Conservation (phyloP, 1,284 basidiomycete species). For the Ustilago cynodontis region DNA sequence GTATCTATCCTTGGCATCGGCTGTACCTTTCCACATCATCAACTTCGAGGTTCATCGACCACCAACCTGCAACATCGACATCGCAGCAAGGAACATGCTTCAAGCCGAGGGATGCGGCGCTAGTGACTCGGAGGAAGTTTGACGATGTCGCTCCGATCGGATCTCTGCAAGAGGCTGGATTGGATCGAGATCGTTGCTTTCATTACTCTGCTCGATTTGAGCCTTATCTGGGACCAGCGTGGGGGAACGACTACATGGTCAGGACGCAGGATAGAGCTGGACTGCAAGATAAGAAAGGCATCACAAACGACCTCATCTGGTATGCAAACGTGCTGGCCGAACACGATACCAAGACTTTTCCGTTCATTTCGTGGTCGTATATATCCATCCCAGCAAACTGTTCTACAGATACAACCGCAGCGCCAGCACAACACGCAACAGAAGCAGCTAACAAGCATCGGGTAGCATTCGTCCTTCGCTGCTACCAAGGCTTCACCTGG, state of each 20-base stretch:
- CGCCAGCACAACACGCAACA: neutral
- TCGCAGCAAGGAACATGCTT: neutral
- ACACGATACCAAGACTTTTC: conserved; percentile 2
- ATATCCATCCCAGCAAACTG: neutral
- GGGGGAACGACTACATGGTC: conserved; percentile 28
- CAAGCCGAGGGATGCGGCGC: neutral
- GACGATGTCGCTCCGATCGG: conserved; percentile 7
- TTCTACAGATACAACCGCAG: neutral
- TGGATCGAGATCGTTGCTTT: conserved; percentile 6
- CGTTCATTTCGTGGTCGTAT: conserved; percentile 12
- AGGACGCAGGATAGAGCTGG: conserved; percentile 6
- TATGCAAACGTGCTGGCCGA: conserved; percentile 30
- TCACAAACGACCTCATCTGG: conserved; percentile 24
- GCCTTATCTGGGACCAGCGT: conserved; percentile 7
- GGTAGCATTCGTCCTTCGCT: conserved; percentile 23
- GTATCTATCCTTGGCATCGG: conserved; percentile 13
- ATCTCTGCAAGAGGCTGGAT: neutral
- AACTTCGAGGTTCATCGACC: neutral
- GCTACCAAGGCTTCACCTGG: conserved; percentile 24
- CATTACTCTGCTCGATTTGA: conserved; percentile 24
- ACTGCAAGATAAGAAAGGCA: neutral
- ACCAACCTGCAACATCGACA: neutral
- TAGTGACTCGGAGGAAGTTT: neutral
- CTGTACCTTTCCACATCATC: neutral
- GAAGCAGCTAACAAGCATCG: conserved; percentile 1